Conservation (phyloP, 768 basidiomycete species). For the Hypholoma fasciculare region DNA sequence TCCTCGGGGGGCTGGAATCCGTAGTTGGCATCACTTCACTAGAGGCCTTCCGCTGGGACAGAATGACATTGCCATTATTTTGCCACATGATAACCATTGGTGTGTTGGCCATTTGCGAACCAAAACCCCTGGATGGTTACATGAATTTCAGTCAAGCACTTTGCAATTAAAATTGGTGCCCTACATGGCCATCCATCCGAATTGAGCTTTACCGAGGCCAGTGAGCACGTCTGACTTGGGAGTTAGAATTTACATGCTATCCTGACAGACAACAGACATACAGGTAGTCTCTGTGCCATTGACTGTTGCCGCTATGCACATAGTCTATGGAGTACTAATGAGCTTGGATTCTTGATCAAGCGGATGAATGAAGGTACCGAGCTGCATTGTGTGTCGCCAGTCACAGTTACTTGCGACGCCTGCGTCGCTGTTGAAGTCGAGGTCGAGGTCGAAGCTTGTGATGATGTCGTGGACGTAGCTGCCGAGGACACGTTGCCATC, state of each 20-base stretch:
- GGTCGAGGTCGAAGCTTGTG: neutral
- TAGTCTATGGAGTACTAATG: conserved; percentile 27
- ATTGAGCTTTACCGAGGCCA: conserved; percentile 34
- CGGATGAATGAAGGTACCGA: conserved; percentile 12
- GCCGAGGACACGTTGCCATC: neutral
- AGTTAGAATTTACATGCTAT: neutral
- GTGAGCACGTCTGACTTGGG: conserved; percentile 45
- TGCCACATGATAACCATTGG: conserved; percentile 80
- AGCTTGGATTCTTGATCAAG: neutral
- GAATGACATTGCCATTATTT: conserved; percentile 59
- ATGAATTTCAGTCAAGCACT: neutral
- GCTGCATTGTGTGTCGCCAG: conserved; percentile 31
- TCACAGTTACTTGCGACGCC: conserved; percentile 8
- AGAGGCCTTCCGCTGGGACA: conserved; percentile 63
- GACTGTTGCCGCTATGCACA: conserved; percentile 49
- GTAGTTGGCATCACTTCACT: conserved; percentile 57
- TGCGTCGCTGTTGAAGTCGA: conserved; percentile 1
- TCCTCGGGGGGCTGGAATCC: conserved; percentile 49
- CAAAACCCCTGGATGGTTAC: conserved; percentile 53
- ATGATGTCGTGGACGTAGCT: neutral
- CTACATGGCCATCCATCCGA: conserved; percentile 68
- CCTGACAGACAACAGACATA: conserved; percentile 17
- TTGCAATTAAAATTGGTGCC: conserved; percentile 12
- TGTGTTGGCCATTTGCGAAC: conserved; percentile 49
- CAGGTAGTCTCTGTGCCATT: conserved; percentile 47